Conservation (phyloP, 495 filamentous ascomycete genomes). For the Tetracladium marchalianum region DNA sequence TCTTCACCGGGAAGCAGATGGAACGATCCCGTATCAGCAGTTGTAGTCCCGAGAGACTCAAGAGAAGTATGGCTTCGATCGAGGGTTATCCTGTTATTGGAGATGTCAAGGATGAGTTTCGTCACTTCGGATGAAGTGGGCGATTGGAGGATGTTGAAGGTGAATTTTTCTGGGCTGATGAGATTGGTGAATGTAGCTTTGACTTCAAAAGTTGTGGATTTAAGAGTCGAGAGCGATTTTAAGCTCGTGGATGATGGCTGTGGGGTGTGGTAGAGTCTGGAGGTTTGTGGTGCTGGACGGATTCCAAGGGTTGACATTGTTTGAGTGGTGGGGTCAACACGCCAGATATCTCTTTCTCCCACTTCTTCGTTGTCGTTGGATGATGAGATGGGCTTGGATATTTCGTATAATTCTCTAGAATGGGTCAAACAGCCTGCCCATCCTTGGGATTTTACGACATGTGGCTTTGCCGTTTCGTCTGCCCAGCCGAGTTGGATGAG, state of each 20-base stretch:
- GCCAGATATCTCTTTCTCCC: constrained; percentile 5
- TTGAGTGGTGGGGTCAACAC: constrained; percentile 1
- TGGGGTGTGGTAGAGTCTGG: constrained; percentile 11
- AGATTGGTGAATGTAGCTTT: constrained; percentile 20
- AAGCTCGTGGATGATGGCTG: constrained; percentile 15
- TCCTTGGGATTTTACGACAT: constrained; percentile 6
- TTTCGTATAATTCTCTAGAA: constrained; percentile 12
- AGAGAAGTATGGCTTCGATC: constrained; percentile 20
- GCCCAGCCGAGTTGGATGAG: constrained; percentile 13
- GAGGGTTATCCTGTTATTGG: constrained; percentile 17
- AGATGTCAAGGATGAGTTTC: constrained; percentile 23
- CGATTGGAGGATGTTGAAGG: constrained; percentile 11
- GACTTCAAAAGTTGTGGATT: constrained; percentile 14
- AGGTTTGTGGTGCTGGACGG: constrained; percentile 16
- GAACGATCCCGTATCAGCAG: constrained; percentile 16
- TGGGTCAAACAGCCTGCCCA: constrained; percentile 15
- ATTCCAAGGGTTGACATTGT: constrained; percentile 13
- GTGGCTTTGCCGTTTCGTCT: constrained; percentile 8
- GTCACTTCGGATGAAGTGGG: constrained; percentile 17
- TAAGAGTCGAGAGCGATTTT: constrained; percentile 13
- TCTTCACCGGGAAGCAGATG: constrained; percentile 24
- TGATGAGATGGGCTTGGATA: constrained; percentile 7
- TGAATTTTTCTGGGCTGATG: constrained; percentile 15
- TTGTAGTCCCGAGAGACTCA: constrained; percentile 18
- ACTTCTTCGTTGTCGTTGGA: not conserved